These are phyloP conservation scores for Cryptosporidium andersoni DNA, from an alignment of 169 alveolate genomes.

Conservation along the genomic window DNA sequence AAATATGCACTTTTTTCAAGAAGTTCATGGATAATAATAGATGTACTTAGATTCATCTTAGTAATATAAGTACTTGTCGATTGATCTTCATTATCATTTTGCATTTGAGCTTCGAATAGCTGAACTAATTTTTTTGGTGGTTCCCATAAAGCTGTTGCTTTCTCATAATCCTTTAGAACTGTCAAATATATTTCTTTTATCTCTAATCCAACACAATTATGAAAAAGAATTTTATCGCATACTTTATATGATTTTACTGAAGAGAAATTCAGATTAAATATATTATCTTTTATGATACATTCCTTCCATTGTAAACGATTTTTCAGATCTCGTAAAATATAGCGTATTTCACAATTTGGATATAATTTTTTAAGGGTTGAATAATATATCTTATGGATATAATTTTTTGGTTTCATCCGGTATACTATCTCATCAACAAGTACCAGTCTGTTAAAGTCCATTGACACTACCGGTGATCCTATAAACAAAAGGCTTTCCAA, in stretches of 20 bases:
- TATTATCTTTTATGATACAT: slow-evolving; percentile 16
- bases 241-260: slow-evolving; percentile 1
- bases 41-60: too few relatives aligned
- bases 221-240: slow-evolving; percentile 40
- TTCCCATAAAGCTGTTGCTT: too few relatives aligned
- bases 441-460: slow-evolving; percentile 18
- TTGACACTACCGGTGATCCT: slow-evolving; percentile 34
- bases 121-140: too few relatives aligned
- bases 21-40: slow-evolving; percentile 1
- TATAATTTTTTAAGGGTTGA: not conserved
- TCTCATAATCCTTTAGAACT: too few relatives aligned
- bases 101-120: too few relatives aligned
- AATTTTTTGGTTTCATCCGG: not conserved
- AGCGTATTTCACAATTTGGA: slow-evolving; percentile 50
- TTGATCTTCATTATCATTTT: too few relatives aligned
- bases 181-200: not conserved
- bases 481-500: not conserved
- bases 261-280: not conserved
- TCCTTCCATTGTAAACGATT: slow-evolving; percentile 42
- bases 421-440: slow-evolving; percentile 5
- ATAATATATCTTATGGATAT: not conserved
- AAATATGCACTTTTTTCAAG: slow-evolving; percentile 24
- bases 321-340: slow-evolving; percentile 19
- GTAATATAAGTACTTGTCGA: too few relatives aligned
- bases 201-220: slow-evolving; percentile 56